Percentiles rank a stretch among this genome's conserved stretches.
These are phyloP conservation scores for Infundibulicybe gibba DNA, from an alignment of 768 basidiomycete species.

Conservation along the genomic window DNA sequence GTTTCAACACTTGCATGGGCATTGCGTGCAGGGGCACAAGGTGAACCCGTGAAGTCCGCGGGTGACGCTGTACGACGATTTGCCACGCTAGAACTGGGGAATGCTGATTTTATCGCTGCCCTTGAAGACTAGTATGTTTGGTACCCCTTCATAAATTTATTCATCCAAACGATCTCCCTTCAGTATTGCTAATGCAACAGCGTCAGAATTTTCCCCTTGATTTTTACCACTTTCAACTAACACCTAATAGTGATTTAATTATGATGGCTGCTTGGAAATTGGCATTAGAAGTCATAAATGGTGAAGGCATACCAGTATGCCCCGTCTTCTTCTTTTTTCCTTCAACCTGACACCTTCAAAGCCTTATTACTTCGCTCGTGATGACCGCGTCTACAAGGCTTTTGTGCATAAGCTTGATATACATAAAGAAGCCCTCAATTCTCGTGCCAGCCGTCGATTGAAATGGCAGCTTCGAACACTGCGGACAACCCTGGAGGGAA, in stretches of 20 bases:
- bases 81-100: conserved; percentile 81
- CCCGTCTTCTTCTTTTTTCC: conserved; percentile 1
- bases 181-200: conserved; percentile 87
- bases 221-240: background rate
- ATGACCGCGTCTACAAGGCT: conserved; percentile 78
- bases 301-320: conserved; percentile 70
- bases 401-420: conserved; percentile 50
- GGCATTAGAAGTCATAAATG: conserved; percentile 53
- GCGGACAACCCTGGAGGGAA: conserved; percentile 60
- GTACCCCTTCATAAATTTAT: background rate
- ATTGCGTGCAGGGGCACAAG: conserved; percentile 60
- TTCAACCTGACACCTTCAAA: conserved; percentile 19
- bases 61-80: conserved; percentile 78
- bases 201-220: conserved; percentile 22
- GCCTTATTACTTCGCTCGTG: conserved; percentile 93
- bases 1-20: conserved; percentile 66
- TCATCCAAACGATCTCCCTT: conserved; percentile 1
- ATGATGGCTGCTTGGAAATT: conserved; percentile 81
- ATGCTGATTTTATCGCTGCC: conserved; percentile 72
- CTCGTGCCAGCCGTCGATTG: conserved; percentile 48
- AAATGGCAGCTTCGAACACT: conserved; percentile 71
- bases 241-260: conserved; percentile 53
- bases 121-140: conserved; percentile 84
- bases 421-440: conserved; percentile 44
- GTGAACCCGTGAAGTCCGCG: conserved; percentile 74